phyloP scores from a whole-genome alignment of 2,329 filamentous ascomycete species.

The Trichoderma endophyticum region DNA sequence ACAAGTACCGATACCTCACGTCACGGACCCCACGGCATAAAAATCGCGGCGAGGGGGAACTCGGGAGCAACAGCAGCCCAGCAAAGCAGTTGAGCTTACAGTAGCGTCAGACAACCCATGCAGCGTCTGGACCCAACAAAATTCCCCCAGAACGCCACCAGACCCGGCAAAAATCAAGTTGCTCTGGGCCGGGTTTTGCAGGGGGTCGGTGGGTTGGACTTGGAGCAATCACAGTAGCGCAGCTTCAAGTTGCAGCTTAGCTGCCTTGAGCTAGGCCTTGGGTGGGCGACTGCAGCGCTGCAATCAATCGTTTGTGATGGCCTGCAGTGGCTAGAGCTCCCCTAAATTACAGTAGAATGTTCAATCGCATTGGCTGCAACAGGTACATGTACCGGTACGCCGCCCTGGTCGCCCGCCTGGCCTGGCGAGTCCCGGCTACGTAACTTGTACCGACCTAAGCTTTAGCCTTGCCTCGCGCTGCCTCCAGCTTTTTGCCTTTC shows the following conservation, averaged over 20 bases:
- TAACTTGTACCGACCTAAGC: neutral
- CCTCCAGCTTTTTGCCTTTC: neutral
- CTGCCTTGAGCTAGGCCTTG: neutral
- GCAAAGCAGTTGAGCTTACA: neutral
- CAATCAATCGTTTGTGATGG: neutral
- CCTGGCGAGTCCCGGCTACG: neutral
- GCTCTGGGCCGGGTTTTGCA: neutral
- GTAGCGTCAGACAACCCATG: neutral
- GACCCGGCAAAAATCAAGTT: constrained; percentile 3
- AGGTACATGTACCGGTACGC: neutral
- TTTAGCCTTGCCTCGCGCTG: neutral
- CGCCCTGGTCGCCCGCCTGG: neutral
- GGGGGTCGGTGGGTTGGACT: neutral
- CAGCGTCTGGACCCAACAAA: constrained; percentile 6
- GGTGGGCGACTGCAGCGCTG: neutral
- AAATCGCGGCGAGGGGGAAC: too few species aligned
- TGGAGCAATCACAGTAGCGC: constrained; percentile 4
- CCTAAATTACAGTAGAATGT: neutral
- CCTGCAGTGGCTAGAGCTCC: neutral
- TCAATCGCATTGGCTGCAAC: neutral
- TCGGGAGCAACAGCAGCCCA: too few species aligned
- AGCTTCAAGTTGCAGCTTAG: neutral
- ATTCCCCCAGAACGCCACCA: constrained; percentile 12
- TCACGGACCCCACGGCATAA: neutral
- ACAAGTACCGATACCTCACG: neutral